Evolutionary conservation across 1,284 basidiomycete genomes (phyloP).

Genomic region (Ustilago hordei): DNA sequence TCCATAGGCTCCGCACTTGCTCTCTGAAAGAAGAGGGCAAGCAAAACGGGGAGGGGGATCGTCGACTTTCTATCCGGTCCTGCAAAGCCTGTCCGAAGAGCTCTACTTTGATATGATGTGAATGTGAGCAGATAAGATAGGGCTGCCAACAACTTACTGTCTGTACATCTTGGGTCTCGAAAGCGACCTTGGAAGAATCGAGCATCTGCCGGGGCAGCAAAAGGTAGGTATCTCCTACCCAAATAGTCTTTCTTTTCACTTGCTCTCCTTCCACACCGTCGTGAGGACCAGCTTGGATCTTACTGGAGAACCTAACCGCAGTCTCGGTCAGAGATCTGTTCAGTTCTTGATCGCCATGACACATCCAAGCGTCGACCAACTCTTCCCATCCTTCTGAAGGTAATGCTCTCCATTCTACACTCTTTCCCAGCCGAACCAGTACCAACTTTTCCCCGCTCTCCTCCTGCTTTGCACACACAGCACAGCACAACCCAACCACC

Average conservation of each 20-base stretch:
- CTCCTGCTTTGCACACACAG: not conserved
- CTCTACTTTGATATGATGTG: not conserved
- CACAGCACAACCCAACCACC: constrained; percentile 23
- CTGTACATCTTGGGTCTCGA: not conserved
- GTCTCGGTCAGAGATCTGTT: constrained; percentile 46
- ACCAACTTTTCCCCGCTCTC: not conserved
- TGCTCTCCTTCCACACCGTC: not conserved
- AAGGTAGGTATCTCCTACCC: constrained; percentile 46
- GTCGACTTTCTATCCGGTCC: constrained; percentile 53
- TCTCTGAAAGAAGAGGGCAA: not conserved
- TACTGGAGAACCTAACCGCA: constrained; percentile 31
- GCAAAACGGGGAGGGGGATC: constrained; percentile 8
- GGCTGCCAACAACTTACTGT: constrained; percentile 18
- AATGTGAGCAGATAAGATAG: too few relatives aligned
- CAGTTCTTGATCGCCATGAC: constrained; percentile 83
- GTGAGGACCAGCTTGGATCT: not conserved
- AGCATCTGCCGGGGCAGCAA: constrained; percentile 9
- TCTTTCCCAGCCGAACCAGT: not conserved
- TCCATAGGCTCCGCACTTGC: not conserved
- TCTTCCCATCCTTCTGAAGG: constrained; percentile 97
- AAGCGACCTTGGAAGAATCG: not conserved
- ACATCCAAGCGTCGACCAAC: constrained; percentile 97
- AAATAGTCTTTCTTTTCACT: constrained; percentile 13
- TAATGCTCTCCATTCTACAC: constrained; percentile 78
- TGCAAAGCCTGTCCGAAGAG: not conserved